Evolutionary conservation across 140 eudicot genomes (phyloP).

Genomic region (Senecio squalidus): DNA sequence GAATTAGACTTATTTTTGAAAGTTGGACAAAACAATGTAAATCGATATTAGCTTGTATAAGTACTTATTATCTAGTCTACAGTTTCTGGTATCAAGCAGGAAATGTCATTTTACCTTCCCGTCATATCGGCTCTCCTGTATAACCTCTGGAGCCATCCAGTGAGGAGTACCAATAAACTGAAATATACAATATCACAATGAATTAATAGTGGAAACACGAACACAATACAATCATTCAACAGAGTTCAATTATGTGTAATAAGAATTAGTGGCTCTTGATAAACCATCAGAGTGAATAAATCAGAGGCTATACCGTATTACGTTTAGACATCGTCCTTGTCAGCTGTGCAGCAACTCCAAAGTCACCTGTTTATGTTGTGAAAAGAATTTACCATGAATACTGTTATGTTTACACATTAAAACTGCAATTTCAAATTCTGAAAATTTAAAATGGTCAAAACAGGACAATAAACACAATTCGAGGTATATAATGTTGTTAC

Average conservation of each 20-base stretch:
- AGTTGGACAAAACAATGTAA: background rate
- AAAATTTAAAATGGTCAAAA: background rate
- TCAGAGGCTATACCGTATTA: constrained; percentile 58
- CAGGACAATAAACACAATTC: constrained; percentile 11
- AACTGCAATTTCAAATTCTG: constrained; percentile 7
- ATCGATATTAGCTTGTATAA: background rate
- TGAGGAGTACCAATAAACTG: constrained; percentile 99
- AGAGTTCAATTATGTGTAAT: background rate
- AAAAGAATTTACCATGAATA: constrained; percentile 13
- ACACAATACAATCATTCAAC: background rate
- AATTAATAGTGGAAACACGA: constrained; percentile 10
- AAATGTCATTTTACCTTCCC: constrained; percentile 64
- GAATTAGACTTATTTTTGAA: background rate
- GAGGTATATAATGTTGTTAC: constrained; percentile 2
- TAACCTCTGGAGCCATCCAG: constrained; percentile 99
- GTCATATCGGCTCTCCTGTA: constrained; percentile 96
- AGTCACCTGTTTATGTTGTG: constrained; percentile 66
- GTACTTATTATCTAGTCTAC: too few species aligned
- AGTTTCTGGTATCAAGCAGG: too few species aligned
- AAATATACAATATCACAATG: constrained; percentile 20
- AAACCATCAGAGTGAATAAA: constrained; percentile 15
- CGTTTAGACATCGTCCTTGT: constrained; percentile 99
- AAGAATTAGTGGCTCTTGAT: constrained; percentile 1
- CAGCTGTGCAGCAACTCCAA: constrained; percentile 99
- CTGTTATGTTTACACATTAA: background rate